Evolutionary conservation across 1,284 basidiomycete genomes (phyloP).

Genomic region (Pseudozyma hubeiensis): DNA sequence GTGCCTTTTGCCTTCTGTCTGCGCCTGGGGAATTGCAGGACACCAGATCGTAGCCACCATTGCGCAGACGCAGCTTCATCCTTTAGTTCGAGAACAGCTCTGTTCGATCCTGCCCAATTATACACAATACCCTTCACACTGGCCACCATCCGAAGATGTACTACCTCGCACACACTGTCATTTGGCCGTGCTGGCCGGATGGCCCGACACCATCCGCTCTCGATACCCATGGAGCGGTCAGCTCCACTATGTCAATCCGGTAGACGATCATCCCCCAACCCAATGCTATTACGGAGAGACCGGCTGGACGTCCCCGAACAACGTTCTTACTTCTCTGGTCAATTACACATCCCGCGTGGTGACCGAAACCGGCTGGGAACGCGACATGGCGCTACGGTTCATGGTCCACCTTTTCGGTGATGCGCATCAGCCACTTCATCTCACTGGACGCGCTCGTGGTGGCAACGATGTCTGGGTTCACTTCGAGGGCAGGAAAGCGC

Average conservation of each 20-base stretch:
- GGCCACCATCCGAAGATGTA: constrained; percentile 16
- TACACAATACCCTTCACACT: constrained; percentile 46
- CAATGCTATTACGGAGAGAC: constrained; percentile 80
- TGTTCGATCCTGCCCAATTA: constrained; percentile 75
- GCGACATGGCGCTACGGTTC: constrained; percentile 81
- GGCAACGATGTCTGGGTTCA: constrained; percentile 76
- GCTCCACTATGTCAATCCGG: constrained; percentile 82
- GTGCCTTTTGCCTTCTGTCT: constrained; percentile 12
- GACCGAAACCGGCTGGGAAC: constrained; percentile 54
- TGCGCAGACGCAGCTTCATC: constrained; percentile 88
- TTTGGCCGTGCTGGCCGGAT: constrained; percentile 77
- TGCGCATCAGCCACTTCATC: constrained; percentile 89
- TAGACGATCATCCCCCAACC: constrained; percentile 80
- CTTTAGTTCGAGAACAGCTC: constrained; percentile 77
- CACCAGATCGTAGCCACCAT: constrained; percentile 93
- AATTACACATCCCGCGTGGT: constrained; percentile 61
- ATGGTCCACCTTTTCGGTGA: constrained; percentile 90
- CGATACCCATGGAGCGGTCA: constrained; percentile 69
- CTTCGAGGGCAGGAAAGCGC: constrained; percentile 66
- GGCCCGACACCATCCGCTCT: constrained; percentile 74
- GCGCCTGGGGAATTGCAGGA: constrained; percentile 72
- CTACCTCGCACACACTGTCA: constrained; percentile 59
- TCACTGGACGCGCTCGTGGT: constrained; percentile 84
- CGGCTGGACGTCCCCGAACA: constrained; percentile 76
- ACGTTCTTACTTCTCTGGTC: constrained; percentile 42